Base-by-base conservation (phyloP, 202 grass and related monocot genomes). In the Schoenoplectus triqueter region DNA sequence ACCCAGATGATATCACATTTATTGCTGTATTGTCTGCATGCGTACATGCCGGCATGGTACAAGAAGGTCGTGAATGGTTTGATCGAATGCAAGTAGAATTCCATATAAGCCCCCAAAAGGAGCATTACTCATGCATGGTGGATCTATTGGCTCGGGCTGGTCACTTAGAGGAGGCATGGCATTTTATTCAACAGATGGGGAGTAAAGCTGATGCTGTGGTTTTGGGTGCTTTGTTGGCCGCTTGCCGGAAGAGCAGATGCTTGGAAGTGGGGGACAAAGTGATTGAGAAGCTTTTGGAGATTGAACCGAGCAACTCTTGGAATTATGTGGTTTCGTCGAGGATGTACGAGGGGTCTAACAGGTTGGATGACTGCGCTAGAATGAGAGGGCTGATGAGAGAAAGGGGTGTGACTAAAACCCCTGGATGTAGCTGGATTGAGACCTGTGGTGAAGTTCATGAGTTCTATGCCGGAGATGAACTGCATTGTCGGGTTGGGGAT, bases 51-150 rank as follows among this genome's bases (percentile, higher is more conserved):
- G 92, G 95, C 47, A 73, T 97, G 55, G 69, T 97, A 6, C 56
- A 91, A 64, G 87, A 94, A 79, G 92, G 89, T 1, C 90, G 85
- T 7, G 60, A 3, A 2, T 91, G 89, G 90, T 97, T 97, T 83
- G 64, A 77, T 81, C 81, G 85, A 41, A 87, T 97, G 75, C 78
- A 82, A 81, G 67, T 84, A 0, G 60, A 85, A 61, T 97, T 94
- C 84, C 80, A 84, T 48, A 76, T 94, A 64, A 42, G 85, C 85
- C 90, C 90, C 9, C 89, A 87, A 84, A 84, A 92, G 6, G 92
- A 94, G 85, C 95, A 97, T 80, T 92, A 91, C 70, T 92, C 90
- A 15, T 94, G 92, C 81, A 97, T 94, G 86, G 92, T 92, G 75
- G 92, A 97, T 86, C 88, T 92, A 40, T 78, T 94, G 72, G 90